phyloP scores from a whole-genome alignment of 208 protist genomes.

The Blastocrithidia nonstop region DNA sequence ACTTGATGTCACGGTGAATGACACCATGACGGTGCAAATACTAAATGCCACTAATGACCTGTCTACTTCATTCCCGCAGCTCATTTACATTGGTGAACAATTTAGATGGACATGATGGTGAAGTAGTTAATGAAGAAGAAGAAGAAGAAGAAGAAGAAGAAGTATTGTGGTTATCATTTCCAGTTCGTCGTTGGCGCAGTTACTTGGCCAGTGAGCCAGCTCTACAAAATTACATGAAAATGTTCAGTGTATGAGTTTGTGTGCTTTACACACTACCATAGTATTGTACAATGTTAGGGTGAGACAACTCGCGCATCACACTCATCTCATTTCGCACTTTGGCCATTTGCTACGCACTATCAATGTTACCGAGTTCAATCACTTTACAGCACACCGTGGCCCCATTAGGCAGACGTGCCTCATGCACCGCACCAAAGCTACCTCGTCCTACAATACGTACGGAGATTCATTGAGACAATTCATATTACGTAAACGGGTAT shows the following conservation, averaged over 20 bases:
- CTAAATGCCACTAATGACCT: slow-evolving; percentile 81
- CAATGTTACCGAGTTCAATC: slow-evolving; percentile 56
- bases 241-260: slow-evolving; percentile 58
- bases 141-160: no score
- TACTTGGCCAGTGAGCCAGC: slow-evolving; percentile 71
- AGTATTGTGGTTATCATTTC: no score
- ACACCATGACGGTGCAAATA: slow-evolving; percentile 84
- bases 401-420: slow-evolving; percentile 44
- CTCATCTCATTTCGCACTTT: slow-evolving; percentile 71
- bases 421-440: slow-evolving; percentile 75
- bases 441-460: slow-evolving; percentile 73
- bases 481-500: no score
- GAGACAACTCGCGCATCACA: slow-evolving; percentile 69
- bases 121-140: no score
- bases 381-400: slow-evolving; percentile 77
- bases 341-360: slow-evolving; percentile 49
- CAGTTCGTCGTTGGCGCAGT: no score
- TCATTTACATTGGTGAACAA: slow-evolving; percentile 52
- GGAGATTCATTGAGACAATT: slow-evolving; percentile 21
- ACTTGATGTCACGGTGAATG: slow-evolving; percentile 85
- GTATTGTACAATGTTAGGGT: slow-evolving; percentile 86
- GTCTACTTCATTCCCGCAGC: slow-evolving; percentile 70
- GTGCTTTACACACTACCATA: slow-evolving; percentile 73
- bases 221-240: slow-evolving; percentile 88
- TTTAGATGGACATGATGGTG: no score